Evolutionary conservation across 2,329 filamentous ascomycete species (phyloP), one percentile per base, ranked within the genome.

Genomic region (Seiridium cupressi): DNA sequence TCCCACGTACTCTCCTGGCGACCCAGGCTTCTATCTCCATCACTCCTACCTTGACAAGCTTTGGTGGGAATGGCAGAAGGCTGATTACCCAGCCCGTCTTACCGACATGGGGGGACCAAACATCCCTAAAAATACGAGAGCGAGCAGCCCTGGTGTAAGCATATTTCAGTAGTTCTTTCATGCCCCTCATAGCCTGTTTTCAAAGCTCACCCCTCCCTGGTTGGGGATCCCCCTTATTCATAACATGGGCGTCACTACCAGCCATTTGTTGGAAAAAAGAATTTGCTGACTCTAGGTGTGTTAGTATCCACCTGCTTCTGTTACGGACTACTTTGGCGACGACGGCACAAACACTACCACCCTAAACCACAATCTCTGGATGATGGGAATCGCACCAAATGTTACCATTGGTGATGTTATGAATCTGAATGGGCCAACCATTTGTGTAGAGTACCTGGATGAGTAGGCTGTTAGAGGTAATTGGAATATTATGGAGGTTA

Each of bases 1-100:
- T 13, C 54, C 61, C 18, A 64, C 59, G 18, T 59, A 57, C 34
- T 60, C 55, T 31, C 66, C 69, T 1, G 26, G 82, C 81, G 70
- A 72, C 55, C 71, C 71, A 0, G 31, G 72, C 7, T 73, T 73
- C 58, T 73, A 67, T 47, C 61, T 72, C 2, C 70, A 73, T 48
- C 71, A 73, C 55, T 62, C 63, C 4, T 71, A 65, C 46, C 48
- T 73, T 4, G 71, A 73, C 42, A 66, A 65, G 9, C 58, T 71
- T 7, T 73, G 67, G 67, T 71, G 69, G 68, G 57, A 65, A 18
- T 72, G 71, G 70, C 70, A 74, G 60, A 57, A 64, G 44, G 55
- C 57, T 3, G 61, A 68, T 40, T 54, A 68, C 5, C 51, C 63
- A 35, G 61, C 57, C 5, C 65, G 70, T 4, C 63, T 70, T 8